phyloP scores from a whole-genome alignment of 306 rosid species.

The Canavalia gladiata region DNA sequence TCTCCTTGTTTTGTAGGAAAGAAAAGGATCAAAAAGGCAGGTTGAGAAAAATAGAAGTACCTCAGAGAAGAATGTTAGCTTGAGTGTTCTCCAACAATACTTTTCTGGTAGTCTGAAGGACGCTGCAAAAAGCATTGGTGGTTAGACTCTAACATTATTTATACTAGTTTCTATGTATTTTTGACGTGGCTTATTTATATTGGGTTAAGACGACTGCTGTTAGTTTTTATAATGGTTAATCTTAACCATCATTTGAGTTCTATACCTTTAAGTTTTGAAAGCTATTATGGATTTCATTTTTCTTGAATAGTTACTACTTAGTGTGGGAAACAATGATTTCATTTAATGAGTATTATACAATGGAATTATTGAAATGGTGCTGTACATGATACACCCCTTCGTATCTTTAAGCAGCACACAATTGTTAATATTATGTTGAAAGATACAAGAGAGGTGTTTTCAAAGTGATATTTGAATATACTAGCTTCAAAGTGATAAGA shows the following conservation, averaged over 20 bases:
- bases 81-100: slow-evolving; percentile 84
- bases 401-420: slow-evolving; percentile 33
- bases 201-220: slow-evolving; percentile 37
- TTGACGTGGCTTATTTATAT: slow-evolving; percentile 35
- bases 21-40: slow-evolving; percentile 59
- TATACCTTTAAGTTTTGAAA: slow-evolving; percentile 25
- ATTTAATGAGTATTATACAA: neutral
- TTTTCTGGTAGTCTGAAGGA: slow-evolving; percentile 96
- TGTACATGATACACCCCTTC: slow-evolving; percentile 34
- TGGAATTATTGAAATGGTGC: slow-evolving; percentile 8
- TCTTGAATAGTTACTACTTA: slow-evolving; percentile 9
- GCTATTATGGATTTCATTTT: slow-evolving; percentile 21
- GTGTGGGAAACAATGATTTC: slow-evolving; percentile 9
- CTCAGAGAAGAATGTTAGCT: slow-evolving; percentile 82
- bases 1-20: slow-evolving; percentile 53
- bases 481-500: slow-evolving; percentile 26
- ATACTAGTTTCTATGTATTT: slow-evolving; percentile 34
- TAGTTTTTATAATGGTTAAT: slow-evolving; percentile 10
- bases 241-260: slow-evolving; percentile 26
- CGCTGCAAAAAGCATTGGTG: slow-evolving; percentile 90
- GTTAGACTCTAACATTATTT: slow-evolving; percentile 59
- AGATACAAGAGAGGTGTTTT: slow-evolving; percentile 18
- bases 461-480: slow-evolving; percentile 22
- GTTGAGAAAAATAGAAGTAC: slow-evolving; percentile 65
- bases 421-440: slow-evolving; percentile 30